A percentile compares a stretch with the other conserved stretches of the same genome.
Conservation (phyloP, 2,329 filamentous ascomycete genomes). For the Xylariaceae sp. region DNA sequence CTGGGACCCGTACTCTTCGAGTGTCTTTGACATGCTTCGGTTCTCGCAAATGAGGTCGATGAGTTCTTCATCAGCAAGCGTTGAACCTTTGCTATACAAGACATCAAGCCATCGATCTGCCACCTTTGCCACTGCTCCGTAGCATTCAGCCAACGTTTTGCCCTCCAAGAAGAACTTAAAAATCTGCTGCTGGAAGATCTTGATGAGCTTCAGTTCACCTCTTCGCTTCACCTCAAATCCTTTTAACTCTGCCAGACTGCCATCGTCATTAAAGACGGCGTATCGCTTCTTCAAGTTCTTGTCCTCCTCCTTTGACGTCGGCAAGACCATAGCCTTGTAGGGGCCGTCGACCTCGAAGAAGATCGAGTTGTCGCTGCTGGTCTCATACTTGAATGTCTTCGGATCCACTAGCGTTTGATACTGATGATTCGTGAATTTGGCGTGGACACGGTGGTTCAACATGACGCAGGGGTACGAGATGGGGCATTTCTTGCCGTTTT, state of each 20-base stretch:
- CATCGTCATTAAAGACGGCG: conserved; percentile 98
- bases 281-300: conserved; percentile 99
- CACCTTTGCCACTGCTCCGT: conserved; percentile 87
- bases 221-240: conserved; percentile 97
- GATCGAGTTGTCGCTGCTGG: conserved; percentile 97
- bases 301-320: conserved; percentile 97
- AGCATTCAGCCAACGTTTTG: conserved; percentile 83
- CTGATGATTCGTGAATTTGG: conserved; percentile 93
- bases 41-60: conserved; percentile 99
- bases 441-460: conserved; percentile 97
- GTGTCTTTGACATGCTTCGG: conserved; percentile 93
- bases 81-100: conserved; percentile 82
- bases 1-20: conserved; percentile 93
- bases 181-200: conserved; percentile 98
- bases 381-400: conserved; percentile 85
- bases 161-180: conserved; percentile 99
- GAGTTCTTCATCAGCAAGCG: conserved; percentile 91
- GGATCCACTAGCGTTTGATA: conserved; percentile 88
- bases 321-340: conserved; percentile 95
- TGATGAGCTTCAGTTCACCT: conserved; percentile 98
- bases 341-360: conserved; percentile 99
- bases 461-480: conserved; percentile 99
- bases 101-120: conserved; percentile 98
- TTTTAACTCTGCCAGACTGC: conserved; percentile 91
- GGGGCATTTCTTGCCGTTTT: conserved; percentile 93